Base-by-base conservation (phyloP, 139 green algal species). In the Yamagishiella unicocca region DNA sequence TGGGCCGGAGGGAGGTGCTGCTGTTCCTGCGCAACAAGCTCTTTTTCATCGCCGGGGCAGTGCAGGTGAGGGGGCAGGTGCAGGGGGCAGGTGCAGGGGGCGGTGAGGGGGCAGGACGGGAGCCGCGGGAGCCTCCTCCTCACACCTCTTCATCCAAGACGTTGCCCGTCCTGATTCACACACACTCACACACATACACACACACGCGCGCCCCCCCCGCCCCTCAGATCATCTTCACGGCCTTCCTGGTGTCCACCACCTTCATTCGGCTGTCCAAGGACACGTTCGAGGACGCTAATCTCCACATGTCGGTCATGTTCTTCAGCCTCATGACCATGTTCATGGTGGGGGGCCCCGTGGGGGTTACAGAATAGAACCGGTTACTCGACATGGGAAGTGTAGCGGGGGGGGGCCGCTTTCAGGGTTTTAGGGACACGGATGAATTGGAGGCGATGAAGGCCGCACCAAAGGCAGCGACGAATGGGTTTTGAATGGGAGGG, bases 291-390 rank as follows among this genome's bases (percentile, higher is more conserved):
- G 58, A 89, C 73, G 84, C 72, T 73, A 89, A 89, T 62, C 84
- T 89, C 9, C 38, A 45, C 73, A 31, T 89, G 58, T 72, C 42
- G 0, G 85, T 96, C 29, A 75, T 81, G 14, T 93, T 94, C 75
- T 83, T 96, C 43, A 85, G 70, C n/a, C 88, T 93, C 45, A 92
- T 95, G 71, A 92, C 93, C 54, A 67, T 95, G 22, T 80, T 74
- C 61, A 84, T 84, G 77, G 72, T 81, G 74, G 0, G 50, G 58
- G 12, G 50, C 50, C n/a, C n/a, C n/a, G n/a, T n/a, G n/a, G n/a
- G n/a, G n/a, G n/a, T n/a, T n/a, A n/a, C n/a, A n/a, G n/a, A n/a
- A n/a, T n/a, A n/a, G n/a, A n/a, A n/a, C n/a, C n/a, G n/a, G n/a
- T n/a, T n/a, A n/a, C n/a, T n/a, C n/a, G n/a, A n/a, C n/a, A n/a